Base-by-base conservation (phyloP, 495 filamentous ascomycete species). In the Penicillium cinerascens region DNA sequence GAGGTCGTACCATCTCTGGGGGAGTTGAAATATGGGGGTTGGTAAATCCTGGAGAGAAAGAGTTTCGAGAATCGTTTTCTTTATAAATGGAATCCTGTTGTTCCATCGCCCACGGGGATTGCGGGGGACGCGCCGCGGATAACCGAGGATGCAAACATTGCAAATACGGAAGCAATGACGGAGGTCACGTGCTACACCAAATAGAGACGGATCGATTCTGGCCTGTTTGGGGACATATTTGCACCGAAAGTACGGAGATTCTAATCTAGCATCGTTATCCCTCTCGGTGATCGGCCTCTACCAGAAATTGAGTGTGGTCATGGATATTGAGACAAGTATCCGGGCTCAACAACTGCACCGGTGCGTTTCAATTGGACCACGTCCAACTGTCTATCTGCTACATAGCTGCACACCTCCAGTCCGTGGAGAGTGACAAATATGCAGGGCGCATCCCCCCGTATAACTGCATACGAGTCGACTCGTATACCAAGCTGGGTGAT, bases 101-200 rank as follows among this genome's bases (percentile, higher is more conserved):
- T 47, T 38, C 36, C 49, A 42, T 35, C 40, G n/a, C 25, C 51
- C 23, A 37, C 47, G 55, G 55, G 47, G 33, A 47, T 58, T 58
- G 60, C 60, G 60, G 60, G 57, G 60, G 55, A 48, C 36, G 18
- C 52, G 50, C 60, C 60, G 60, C 50, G 60, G 45, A 57, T 63
- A 63, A 48, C 60, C 60, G 60, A 55, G 7, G 21, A 13, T 58
- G 52, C 55, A 61, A 59, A 61, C 37, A 3, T 16, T 13, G 6
- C 60, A 63, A 63, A 63, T 56, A 15, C 27, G 8, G 52, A 45
- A 13, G 45, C 13, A 50, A 54, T 53, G 55, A 44, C 49, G 49
- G 21, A 40, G n/a, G 37, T 33, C 11, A 10, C 7, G 26, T 1
- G 11, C 9, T 10, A 10, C 10, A 10, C 29, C 29, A 33, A 33